These are phyloP conservation scores for Synchytrium microbalum DNA, from an alignment of 371 early-diverging fungal species.

Conservation along the genomic window DNA sequence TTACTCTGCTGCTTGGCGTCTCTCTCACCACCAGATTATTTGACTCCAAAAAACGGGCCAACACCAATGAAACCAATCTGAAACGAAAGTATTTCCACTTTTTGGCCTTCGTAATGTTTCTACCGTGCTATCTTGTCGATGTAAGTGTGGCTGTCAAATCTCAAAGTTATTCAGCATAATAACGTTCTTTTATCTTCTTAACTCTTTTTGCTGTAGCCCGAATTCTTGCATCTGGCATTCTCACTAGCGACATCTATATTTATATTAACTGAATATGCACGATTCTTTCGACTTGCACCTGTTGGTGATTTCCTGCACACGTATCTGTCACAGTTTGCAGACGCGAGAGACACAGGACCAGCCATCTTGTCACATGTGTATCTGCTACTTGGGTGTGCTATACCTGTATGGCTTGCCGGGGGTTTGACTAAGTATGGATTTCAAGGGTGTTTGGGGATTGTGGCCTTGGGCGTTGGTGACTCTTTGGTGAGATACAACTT, in stretches of 20 bases:
- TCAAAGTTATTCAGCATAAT: conserved; percentile 1
- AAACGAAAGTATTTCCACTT: conserved; percentile 82
- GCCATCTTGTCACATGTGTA: conserved; percentile 85
- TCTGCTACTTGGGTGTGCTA: conserved; percentile 80
- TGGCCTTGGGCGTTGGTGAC: conserved; percentile 83
- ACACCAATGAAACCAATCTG: conserved; percentile 18
- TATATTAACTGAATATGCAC: conserved; percentile 69
- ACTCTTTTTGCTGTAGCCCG: conserved; percentile 34
- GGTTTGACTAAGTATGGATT: conserved; percentile 9
- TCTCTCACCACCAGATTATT: conserved; percentile 40
- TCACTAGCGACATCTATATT: conserved; percentile 63
- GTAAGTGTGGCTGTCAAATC: conserved; percentile 34
- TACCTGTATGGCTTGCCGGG: conserved; percentile 75
- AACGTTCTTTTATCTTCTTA: neutral
- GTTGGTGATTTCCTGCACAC: conserved; percentile 55
- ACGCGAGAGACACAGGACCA: conserved; percentile 69
- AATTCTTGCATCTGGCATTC: conserved; percentile 73
- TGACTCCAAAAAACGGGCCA: neutral
- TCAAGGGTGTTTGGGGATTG: conserved; percentile 65
- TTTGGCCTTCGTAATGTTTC: conserved; percentile 75
- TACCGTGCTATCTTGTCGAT: conserved; percentile 68
- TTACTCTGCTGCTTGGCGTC: conserved; percentile 46
- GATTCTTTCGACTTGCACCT: conserved; percentile 67
- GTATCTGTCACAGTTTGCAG: conserved; percentile 71
- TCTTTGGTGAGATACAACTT: conserved; percentile 45